A percentile compares a stretch with the other conserved stretches of the same genome.
These are phyloP conservation scores for Chlamydomonas reinhardtii DNA, from an alignment of 163 green algal genomes.

Conservation along the genomic window DNA sequence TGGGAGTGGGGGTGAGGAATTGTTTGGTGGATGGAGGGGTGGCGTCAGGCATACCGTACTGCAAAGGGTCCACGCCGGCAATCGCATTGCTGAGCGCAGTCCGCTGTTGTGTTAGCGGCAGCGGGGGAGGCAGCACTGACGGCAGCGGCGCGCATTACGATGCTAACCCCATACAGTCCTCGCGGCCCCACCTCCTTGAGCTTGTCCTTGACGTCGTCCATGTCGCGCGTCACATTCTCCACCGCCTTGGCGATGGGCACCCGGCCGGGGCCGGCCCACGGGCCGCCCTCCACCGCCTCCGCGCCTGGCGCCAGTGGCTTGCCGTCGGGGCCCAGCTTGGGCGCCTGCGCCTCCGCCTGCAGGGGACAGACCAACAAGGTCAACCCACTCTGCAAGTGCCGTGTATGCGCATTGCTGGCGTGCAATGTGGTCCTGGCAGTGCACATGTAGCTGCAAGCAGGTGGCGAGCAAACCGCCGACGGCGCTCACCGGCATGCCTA, in stretches of 20 bases:
- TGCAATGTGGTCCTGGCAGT: too few species aligned
- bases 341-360: neutral
- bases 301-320: neutral
- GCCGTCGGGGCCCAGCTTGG: neutral
- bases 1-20: neutral
- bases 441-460: too few species aligned
- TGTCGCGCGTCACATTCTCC: constrained; percentile 12
- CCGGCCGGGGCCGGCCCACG: constrained; percentile 26
- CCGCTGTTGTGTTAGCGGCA: too few species aligned
- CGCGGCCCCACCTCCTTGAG: constrained; percentile 21
- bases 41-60: too few species aligned
- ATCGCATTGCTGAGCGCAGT: too few species aligned
- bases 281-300: neutral
- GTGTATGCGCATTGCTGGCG: too few species aligned
- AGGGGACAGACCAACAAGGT: too few species aligned
- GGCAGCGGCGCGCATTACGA: too few species aligned
- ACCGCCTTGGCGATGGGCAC: neutral
- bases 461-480: neutral
- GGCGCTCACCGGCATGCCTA: constrained; percentile 21
- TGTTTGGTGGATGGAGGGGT: neutral
- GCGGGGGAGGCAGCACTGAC: too few species aligned
- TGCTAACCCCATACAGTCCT: too few species aligned
- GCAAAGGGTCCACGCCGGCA: too few species aligned
- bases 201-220: constrained; percentile 35
- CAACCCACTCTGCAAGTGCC: too few species aligned